phyloP scores from a whole-genome alignment of 2,329 filamentous ascomycete species.

The Alternaria metachromatica region DNA sequence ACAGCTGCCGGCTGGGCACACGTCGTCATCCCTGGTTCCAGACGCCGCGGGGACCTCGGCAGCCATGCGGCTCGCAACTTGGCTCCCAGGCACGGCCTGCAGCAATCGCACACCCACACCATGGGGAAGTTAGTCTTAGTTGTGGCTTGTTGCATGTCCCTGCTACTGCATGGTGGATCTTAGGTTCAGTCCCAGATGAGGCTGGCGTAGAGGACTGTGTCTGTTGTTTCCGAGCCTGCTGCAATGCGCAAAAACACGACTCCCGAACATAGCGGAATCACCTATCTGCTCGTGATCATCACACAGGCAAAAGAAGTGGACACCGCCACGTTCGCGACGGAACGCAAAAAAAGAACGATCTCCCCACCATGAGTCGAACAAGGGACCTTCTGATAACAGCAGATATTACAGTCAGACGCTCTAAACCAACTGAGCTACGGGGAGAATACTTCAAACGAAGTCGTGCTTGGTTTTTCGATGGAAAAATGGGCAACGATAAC shows the following conservation, averaged over 20 bases:
- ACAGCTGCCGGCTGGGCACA: constrained; percentile 12
- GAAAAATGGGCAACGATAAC: fast-evolving
- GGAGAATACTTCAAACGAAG: constrained; percentile 21
- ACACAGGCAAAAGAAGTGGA: neutral
- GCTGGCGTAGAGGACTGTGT: neutral
- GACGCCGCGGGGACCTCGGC: constrained; percentile 9
- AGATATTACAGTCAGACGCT: constrained; percentile 47
- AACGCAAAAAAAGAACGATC: constrained; percentile 23
- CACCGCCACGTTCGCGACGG: neutral
- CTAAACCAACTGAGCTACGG: constrained; percentile 46
- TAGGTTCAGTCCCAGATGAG: neutral
- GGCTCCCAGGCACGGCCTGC: constrained; percentile 9
- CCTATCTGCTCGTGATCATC: neutral
- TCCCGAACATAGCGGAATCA: neutral
- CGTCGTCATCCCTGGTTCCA: constrained; percentile 11
- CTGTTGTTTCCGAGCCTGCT: neutral
- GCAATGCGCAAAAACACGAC: neutral
- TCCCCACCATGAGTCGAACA: constrained; percentile 44
- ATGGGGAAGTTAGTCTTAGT: neutral
- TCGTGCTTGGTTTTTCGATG: constrained; percentile 25
- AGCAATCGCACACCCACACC: constrained; percentile 1
- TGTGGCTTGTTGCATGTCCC: neutral
- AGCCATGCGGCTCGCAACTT: constrained; percentile 15
- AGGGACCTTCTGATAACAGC: constrained; percentile 45
- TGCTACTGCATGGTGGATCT: neutral